A percentile compares a stretch with the other conserved stretches of the same genome.
phyloP scores from a whole-genome alignment of 108 stramenopile genomes.

The Cyclotella sp. region DNA sequence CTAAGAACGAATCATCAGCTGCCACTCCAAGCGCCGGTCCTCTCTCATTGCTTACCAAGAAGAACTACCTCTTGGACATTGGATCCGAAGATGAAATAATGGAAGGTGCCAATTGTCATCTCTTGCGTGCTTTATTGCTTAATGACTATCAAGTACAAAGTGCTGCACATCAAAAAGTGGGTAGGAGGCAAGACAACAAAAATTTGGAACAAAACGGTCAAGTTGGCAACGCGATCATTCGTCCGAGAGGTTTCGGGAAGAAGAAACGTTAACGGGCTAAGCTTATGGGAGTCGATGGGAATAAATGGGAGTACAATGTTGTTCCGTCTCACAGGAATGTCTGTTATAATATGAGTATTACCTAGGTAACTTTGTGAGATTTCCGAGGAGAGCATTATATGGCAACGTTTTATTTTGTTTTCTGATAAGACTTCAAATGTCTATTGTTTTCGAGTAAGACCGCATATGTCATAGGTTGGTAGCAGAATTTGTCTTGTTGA shows the following conservation, averaged over 20 bases:
- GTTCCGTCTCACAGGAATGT: no score
- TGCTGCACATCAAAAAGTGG: not conserved
- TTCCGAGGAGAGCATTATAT: no score
- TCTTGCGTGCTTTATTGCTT: constrained; percentile 23
- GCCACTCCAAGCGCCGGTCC: not conserved
- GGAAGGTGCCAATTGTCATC: constrained; percentile 30
- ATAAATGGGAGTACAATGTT: no score
- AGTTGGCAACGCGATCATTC: not conserved
- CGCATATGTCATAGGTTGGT: no score
- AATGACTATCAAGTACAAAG: constrained; percentile 17
- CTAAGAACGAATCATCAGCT: not conserved
- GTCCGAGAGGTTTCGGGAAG: constrained; percentile 20
- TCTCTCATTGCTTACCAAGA: constrained; percentile 19
- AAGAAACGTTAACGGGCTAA: not conserved
- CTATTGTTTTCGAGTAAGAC: no score
- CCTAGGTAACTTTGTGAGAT: no score
- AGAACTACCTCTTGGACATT: constrained; percentile 50
- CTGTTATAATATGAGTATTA: no score
- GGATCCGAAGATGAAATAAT: constrained; percentile 43
- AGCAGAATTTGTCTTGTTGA: no score
- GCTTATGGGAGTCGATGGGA: no score
- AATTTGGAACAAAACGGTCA: not conserved
- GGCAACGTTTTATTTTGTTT: no score
- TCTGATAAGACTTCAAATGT: no score
- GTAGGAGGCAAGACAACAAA: not conserved